Conservation (phyloP, 2,329 filamentous ascomycete genomes). For the Fusarium pseudograminearum region DNA sequence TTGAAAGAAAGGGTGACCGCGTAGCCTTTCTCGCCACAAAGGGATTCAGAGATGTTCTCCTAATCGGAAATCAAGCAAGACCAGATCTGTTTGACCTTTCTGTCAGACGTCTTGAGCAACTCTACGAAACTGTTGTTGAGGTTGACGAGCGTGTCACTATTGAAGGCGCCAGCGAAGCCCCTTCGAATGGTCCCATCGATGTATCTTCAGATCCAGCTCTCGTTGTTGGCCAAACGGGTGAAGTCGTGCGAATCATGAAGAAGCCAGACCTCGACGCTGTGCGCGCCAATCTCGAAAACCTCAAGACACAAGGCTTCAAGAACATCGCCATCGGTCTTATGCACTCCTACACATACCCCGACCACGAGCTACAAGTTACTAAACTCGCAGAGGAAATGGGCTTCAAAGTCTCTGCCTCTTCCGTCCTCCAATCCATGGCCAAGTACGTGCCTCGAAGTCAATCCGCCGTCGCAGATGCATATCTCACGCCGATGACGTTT, state of each 20-base stretch:
- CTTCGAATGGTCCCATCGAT: conserved; percentile 63
- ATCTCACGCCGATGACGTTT: conserved; percentile 57
- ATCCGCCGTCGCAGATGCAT: conserved; percentile 59
- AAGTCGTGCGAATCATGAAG: conserved; percentile 75
- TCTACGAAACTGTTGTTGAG: conserved; percentile 78
- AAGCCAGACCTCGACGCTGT: conserved; percentile 68
- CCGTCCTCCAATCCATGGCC: conserved; percentile 57
- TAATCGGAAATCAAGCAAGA: conserved; percentile 79
- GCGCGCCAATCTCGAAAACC: conserved; percentile 65
- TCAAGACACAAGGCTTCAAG: conserved; percentile 71
- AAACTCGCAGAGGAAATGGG: conserved; percentile 55
- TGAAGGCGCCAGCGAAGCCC: conserved; percentile 80
- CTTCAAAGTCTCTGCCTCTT: conserved; percentile 56
- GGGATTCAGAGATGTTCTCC: conserved; percentile 78
- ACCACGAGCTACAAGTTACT: conserved; percentile 62
- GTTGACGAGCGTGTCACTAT: conserved; percentile 81
- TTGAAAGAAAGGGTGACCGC: conserved; percentile 79
- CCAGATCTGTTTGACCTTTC: conserved; percentile 80
- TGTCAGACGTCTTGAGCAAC: conserved; percentile 74
- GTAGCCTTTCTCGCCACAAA: conserved; percentile 78
- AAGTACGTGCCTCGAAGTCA: conserved; percentile 60
- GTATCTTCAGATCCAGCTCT: conserved; percentile 64
- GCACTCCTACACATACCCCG: conserved; percentile 74
- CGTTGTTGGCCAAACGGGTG: conserved; percentile 74
- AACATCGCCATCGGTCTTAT: conserved; percentile 72